Base-by-base conservation (phyloP, 1,284 basidiomycete species). In the Ceratobasidium sp. region DNA sequence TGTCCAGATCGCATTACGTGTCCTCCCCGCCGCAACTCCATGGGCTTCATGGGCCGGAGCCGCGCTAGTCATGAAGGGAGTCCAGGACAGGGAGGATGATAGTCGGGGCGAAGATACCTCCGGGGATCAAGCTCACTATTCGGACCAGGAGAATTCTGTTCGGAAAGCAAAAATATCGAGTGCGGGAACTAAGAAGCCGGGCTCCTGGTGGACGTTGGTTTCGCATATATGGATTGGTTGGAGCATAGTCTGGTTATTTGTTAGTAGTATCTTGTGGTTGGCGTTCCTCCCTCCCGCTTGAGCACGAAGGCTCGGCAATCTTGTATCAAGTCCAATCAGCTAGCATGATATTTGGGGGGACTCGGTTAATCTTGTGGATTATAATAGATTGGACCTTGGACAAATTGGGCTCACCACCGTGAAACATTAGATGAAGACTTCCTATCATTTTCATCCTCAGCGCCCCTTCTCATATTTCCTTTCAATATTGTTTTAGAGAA, bases 241-340 rank as follows among this genome's bases (percentile, higher is more conserved):
- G 92, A 91, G 91, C 64, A 83, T 93, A 0, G 80, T 93, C 0
- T 98, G 96, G 96, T 91, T 92, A 1, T 84, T 87, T 0, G 82
- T 92, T 3, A 92, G 91, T 4, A 84, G 92, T 23, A 88, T 96
- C 4, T 86, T 97, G 1, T 98, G 96, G 95, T 89, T 88, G 0
- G 90, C 91, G 1, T 97, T 97, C 83, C 89, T 97, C 62, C 97
- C 97, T 0, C 97, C 97, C 15, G 97, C 97, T 0, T 98, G 17
- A 54, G 1, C 46, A 2, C 33, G 4, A 33, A 33, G 33, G 33
- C 33, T 33, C 33, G 33, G 33, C 4, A 1, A 4, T 33, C 1
- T 1, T 33, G 4, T 33, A 33, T 33, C 4, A 33, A 4, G 4
- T 33, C 33, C 33, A 33, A 33, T 33, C 4, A 33, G 33, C 33